phyloP scores from a whole-genome alignment of 306 rosid genomes.

The Quillaja saponaria region DNA sequence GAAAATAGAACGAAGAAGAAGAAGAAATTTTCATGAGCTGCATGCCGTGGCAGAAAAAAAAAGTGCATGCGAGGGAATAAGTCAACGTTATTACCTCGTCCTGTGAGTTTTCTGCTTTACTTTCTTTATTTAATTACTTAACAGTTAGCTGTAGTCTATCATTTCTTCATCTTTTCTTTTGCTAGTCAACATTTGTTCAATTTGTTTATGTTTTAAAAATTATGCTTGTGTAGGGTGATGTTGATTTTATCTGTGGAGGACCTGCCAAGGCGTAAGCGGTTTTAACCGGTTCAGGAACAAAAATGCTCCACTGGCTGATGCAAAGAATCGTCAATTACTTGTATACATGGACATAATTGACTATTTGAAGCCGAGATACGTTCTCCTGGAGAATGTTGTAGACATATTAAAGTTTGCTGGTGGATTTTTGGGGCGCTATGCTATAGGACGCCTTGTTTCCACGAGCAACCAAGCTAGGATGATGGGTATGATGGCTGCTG shows the following conservation, averaged over 20 bases:
- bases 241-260: conserved; percentile 82
- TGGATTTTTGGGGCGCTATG: conserved; percentile 77
- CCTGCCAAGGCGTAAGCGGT: conserved; percentile 95
- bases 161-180: background rate
- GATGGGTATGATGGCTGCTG: conserved; percentile 85
- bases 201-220: conserved; percentile 2
- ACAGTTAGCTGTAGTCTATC: background rate
- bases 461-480: conserved; percentile 79
- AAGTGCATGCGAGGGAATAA: conserved; percentile 32
- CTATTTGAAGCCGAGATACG: conserved; percentile 58
- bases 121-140: background rate
- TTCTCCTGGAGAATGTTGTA: conserved; percentile 83
- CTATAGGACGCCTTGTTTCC: conserved; percentile 68
- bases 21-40: too few relatives aligned
- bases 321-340: conserved; percentile 52
- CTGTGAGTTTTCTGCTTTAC: conserved; percentile 40
- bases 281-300: conserved; percentile 67
- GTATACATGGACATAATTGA: conserved; percentile 71
- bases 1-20: too few relatives aligned
- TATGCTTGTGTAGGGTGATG: conserved; percentile 59
- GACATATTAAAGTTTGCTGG: conserved; percentile 67
- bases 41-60: too few relatives aligned
- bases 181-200: background rate
- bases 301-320: conserved; percentile 54
- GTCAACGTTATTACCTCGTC: conserved; percentile 45